Percentiles rank a stretch among this genome's conserved stretches.
Conservation (phyloP, 2,329 filamentous ascomycete genomes). For the Ascochyta fabae region DNA sequence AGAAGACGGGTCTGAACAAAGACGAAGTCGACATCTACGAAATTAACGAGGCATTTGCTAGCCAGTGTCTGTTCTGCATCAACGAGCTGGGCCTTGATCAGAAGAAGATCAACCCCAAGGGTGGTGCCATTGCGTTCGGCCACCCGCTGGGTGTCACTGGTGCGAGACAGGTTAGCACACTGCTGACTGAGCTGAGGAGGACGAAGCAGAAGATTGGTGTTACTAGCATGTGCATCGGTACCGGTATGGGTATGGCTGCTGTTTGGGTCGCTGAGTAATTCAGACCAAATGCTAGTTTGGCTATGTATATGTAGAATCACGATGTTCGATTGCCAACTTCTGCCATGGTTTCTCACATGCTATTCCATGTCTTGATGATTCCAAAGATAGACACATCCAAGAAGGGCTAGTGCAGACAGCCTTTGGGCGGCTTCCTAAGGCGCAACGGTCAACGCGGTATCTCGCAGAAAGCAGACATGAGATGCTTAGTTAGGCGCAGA, state of each 20-base stretch:
- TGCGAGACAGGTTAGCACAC: conserved; percentile 88
- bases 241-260: conserved; percentile 95
- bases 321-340: not conserved
- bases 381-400: too few species aligned
- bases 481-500: too few species aligned
- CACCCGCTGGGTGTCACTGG: conserved; percentile 96
- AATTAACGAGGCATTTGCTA: conserved; percentile 99
- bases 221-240: conserved; percentile 96
- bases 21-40: conserved; percentile 94
- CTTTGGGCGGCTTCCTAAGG: too few species aligned
- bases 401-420: too few species aligned
- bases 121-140: conserved; percentile 93
- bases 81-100: conserved; percentile 82
- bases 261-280: conserved; percentile 93
- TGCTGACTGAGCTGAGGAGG: conserved; percentile 87
- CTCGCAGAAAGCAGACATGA: too few species aligned
- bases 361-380: too few species aligned
- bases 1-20: conserved; percentile 83
- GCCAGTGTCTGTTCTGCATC: conserved; percentile 91
- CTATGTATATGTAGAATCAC: not conserved
- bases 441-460: too few species aligned
- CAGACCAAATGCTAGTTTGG: not conserved
- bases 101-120: conserved; percentile 96
- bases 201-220: conserved; percentile 85
- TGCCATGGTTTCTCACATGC: not conserved